Evolutionary conservation across 352 stramenopile species (phyloP).

Genomic region (Phytophthora palmivora): DNA sequence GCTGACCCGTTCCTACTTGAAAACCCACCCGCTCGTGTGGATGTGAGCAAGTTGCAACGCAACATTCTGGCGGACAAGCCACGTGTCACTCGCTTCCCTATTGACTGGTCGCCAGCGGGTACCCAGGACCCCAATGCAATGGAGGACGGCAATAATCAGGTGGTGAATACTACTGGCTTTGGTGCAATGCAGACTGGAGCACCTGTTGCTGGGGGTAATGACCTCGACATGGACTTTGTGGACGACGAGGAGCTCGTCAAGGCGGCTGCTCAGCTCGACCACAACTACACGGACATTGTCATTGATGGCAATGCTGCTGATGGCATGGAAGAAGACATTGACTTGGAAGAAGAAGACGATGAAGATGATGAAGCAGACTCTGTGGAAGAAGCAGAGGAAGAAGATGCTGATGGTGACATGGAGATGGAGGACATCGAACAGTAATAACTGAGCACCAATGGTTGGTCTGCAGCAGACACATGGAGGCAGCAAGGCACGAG

Average conservation of each 20-base stretch:
- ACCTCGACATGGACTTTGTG: constrained; percentile 77
- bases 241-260: constrained; percentile 90
- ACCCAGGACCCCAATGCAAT: constrained; percentile 54
- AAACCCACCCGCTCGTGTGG: constrained; percentile 80
- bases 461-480: constrained; percentile 10
- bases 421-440: constrained; percentile 67
- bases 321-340: constrained; percentile 71
- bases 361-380: constrained; percentile 68
- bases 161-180: constrained; percentile 22
- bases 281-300: constrained; percentile 91
- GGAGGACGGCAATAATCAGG: constrained; percentile 39
- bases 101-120: constrained; percentile 93
- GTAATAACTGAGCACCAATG: constrained; percentile 31
- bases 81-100: constrained; percentile 94
- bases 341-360: constrained; percentile 77
- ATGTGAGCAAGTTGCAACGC: constrained; percentile 94
- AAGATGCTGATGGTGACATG: constrained; percentile 80
- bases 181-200: constrained; percentile 31
- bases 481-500: constrained; percentile 12
- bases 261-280: constrained; percentile 82
- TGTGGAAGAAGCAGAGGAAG: constrained; percentile 73
- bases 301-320: constrained; percentile 65
- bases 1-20: constrained; percentile 88
- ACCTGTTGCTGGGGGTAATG: constrained; percentile 25
- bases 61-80: constrained; percentile 98